Evolutionary conservation across 371 early-diverging fungal species (phyloP), one percentile per base, ranked within the genome.

Genomic region (Rhizopus stolonifer): DNA sequence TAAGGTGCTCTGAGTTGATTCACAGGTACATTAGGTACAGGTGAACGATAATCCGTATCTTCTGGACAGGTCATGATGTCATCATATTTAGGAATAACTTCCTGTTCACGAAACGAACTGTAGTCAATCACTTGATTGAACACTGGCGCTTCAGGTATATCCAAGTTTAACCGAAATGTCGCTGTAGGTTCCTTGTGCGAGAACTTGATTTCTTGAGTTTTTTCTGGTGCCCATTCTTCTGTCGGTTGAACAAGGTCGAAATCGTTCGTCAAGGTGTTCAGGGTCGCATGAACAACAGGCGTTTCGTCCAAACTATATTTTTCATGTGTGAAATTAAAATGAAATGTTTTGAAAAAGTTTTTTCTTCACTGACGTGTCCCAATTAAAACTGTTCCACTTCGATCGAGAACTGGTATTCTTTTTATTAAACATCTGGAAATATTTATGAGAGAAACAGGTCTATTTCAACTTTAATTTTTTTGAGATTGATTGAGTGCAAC

Each of bases 1-100:
- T 82, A 80, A 1, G 81, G 58, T 10, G 61, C 54, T 51, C 75
- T 66, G 13, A 64, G 56, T 36, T 65, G 67, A 54, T 85, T 85
- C 15, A 81, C 58, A 0, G 86, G 85, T 2, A 86, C 67, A 4
- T 70, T 65, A 2, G 74, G 72, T 18, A 77, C 24, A 0, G 63
- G 65, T 2, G 49, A 44, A 21, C 54, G 15, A 32, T 40, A 58
- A 33, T 42, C 32, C 5, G 45, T 42, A 34, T 52, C 51, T n/a
- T 48, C 56, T 13, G 38, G 49, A n/a, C 49, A 26, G 3, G 19
- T 18, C 22, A 60, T 46, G 5, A 72, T 53, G 26, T 68, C 64
- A 1, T 68, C 64, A 45, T 54, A 63, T 5, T 56, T 53, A 0
- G 74, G 74, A 23, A 74, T 47, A 11, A 74, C 46, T 2, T 65